Base-by-base conservation (phyloP, 495 filamentous ascomycete species). In the Niebla homalea region DNA sequence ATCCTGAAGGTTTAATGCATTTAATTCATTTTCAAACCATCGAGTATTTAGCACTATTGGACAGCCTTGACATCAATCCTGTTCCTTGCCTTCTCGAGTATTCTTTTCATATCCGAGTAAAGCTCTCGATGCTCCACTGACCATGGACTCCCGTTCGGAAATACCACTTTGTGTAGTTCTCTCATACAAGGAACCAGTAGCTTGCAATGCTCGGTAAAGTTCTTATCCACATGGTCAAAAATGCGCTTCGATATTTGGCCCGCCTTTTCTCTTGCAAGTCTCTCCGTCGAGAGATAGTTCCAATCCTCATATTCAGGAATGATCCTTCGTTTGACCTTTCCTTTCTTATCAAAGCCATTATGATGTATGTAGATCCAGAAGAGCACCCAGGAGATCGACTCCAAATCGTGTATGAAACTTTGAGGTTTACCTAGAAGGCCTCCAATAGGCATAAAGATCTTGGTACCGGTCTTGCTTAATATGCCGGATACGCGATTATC, bases 311-410 rank as follows among this genome's bases (percentile, higher is more conserved):
- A 53, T 11, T 48, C n/a, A 23, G 35, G 8, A 26, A 49, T 16
- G 16, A 47, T 56, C 21, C 39, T 48, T 7, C 21, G 25, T 16
- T 51, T 46, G 5, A 38, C 35, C 15, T 55, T 46, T 12, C 29
- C 15, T 11, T 41, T 26, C 19, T 58, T 52, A 25, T 49, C 49
- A 22, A 52, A 63, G 15, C 59, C 62, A 8, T 67, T 25, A 44
- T 58, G 67, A 43, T 74, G 63, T 23, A 74, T 64, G 52, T 62
- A 72, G 43, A 74, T 68, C 67, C 65, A 72, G 49, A 73, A 75
- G 0, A 77, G 49, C 20, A 78, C 70, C 67, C 66, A 76, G 53
- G 77, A 76, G 57, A 77, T 74, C 21, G 67, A 77, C 60, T 77
- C 70, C 14, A 78, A 64, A 16, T 64, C 57, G 32, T 64, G 58